Evolutionary conservation across 768 basidiomycete species (phyloP), one percentile per base, ranked within the genome.

Genomic region (Stropharia rugosoannulata): DNA sequence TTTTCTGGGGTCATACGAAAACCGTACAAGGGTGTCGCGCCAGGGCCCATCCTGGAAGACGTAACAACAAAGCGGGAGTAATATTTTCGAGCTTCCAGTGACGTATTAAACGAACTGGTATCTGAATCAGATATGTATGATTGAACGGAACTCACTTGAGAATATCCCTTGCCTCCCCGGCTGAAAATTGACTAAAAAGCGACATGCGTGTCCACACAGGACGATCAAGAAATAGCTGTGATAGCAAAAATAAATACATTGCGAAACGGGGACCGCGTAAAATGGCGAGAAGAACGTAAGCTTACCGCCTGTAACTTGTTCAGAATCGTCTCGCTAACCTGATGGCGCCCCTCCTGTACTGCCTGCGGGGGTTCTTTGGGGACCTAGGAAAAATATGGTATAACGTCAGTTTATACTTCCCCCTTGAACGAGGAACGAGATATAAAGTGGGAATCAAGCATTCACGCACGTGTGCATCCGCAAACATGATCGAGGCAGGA

Each of bases 31-130:
- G 12, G 90, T 90, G 62, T 98, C 95, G 39, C 93, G 80, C 87
- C 90, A 98, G 2, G 95, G 95, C 0, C 97, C 97, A 61, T 97
- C 95, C 61, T 87, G 83, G 66, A 98, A 95, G 8, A 90, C 88
- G 65, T 95, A 99, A 52, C 86, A 88, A 3, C 89, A 83, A 5
- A 90, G 71, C 3, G 95, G 89, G 15, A 96, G 80, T 13, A 94
- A 77, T 5, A 85, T 71, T 66, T 95, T 96, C 11, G 90, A 89
- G 57, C 94, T 96, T 22, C 15, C 22, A 3, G 11, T 25, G 5
- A 13, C 5, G 22, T 22, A 29, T 22, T 46, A 46, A 12, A 18
- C 49, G 13, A 48, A 22, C 22, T 16, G n/a, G 27, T 6, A 19
- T 27, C 16, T 16, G 11, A 22, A 10, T 36, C 19, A 38, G 27